Evolutionary conservation across 306 rosid genomes (phyloP), one percentile per base, ranked within the genome.

Genomic region (Fragaria nilgerrensis): DNA sequence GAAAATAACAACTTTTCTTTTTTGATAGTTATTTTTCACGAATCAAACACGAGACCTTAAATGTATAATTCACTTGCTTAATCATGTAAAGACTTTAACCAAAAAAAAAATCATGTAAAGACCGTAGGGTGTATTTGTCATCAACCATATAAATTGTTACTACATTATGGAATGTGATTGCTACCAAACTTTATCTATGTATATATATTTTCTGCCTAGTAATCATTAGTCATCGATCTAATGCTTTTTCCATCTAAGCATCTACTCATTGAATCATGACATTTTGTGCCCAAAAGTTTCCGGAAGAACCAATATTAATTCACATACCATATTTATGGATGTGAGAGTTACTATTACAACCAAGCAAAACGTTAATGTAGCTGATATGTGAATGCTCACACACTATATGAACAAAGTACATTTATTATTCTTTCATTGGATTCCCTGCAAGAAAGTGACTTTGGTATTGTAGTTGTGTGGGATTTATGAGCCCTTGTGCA

Each of bases 301-400:
- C 32, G 1, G 43, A n/a, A 20, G 71, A 37, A 1, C 15, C 43
- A 1, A 67, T 39, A 67, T n/a, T 67, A n/a, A 67, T 20, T 66
- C 36, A 20, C 27, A 3, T 41, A 19, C 50, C 72, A 49, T 4
- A 32, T 49, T 36, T 73, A 23, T 43, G 37, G 76, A 37, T 73
- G 50, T 34, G 49, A 20, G 47, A 32, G 22, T 53, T 29, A 56
- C 15, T 41, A 36, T 58, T 37, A 56, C 27, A 73, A 56, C 68
- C 39, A 73, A 56, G 16, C 77, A 36, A 72, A 36, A 73, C 0
- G 67, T 61, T 61, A 34, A 72, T 53, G 32, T 44, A 25, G 77
- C 53, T 16, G 5, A 23, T 39, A 25, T 55, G 39, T 3, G 45
- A 56, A 25, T 58, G 68, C 13, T 41, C 41, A 14, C 4, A 39